phyloP scores from a whole-genome alignment of 148 eudicot species.

The Arctostaphylos glauca region DNA sequence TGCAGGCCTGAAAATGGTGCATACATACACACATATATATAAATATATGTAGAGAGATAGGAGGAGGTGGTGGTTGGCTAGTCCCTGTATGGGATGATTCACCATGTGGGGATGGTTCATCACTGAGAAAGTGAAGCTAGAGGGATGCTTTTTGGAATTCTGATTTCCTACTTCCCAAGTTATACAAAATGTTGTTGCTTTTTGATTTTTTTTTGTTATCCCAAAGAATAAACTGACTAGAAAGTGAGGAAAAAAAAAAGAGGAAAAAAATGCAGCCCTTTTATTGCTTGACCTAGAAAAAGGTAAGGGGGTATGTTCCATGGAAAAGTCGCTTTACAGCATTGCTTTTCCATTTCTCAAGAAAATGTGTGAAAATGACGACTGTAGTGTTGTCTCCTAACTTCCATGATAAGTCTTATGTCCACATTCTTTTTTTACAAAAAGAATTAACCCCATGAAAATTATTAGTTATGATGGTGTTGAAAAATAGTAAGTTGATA shows the following conservation, averaged over 20 bases:
- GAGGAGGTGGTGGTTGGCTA: background rate
- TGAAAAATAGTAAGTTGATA: too few species aligned
- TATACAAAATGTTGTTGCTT: conserved; percentile 15
- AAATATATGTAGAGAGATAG: background rate
- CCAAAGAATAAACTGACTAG: conserved; percentile 16
- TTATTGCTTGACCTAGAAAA: conserved; percentile 7
- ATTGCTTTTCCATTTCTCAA: conserved; percentile 7
- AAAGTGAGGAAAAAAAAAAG: conserved; percentile 13
- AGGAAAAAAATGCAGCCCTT: conserved; percentile 11
- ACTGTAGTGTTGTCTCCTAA: conserved; percentile 3
- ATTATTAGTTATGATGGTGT: too few species aligned
- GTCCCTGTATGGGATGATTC: background rate
- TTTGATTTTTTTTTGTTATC: conserved; percentile 22
- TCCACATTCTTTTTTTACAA: background rate
- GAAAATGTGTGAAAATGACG: conserved; percentile 19
- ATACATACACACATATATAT: too few species aligned
- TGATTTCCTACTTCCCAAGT: conserved; percentile 11
- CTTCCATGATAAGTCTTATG: background rate
- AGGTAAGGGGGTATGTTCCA: conserved; percentile 22
- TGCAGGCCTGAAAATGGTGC: conserved; percentile 10
- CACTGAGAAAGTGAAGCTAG: conserved; percentile 19
- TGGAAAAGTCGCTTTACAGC: conserved; percentile 31
- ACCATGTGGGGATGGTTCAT: background rate
- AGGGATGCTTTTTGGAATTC: conserved; percentile 9
- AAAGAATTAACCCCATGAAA: too few species aligned